Base-by-base conservation (phyloP, 164 flowering plant genomes). In the Saururus chinensis region DNA sequence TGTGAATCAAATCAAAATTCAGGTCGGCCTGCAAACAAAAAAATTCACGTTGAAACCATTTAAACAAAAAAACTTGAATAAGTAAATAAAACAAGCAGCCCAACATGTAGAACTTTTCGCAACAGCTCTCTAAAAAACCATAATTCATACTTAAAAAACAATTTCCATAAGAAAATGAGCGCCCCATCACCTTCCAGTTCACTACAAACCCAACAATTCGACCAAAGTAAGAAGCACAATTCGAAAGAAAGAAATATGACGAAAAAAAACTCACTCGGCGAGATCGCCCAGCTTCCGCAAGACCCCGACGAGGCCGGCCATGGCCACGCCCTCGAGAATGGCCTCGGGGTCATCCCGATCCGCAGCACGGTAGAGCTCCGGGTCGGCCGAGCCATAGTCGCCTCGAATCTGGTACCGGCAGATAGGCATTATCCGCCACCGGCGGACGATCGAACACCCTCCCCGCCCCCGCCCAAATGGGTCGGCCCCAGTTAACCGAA, bases 281-380 rank as follows among this genome's bases (percentile, higher is more conserved):
- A 95, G 86, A 80, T 95, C 99, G 4, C 99, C 99, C 53, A 95
- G 77, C 83, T 95, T 97, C 19, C 99, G 89, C 53, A 95, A 68
- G 54, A 95, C 76, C 35, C 99, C 99, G 22, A 91, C 92, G 24
- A 95, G 91, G 56, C 96, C 99, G 14, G 99, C 88, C 96, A 95
- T 88, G 74, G 99, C 95, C 41, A 95, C 93, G 25, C 92, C 99
- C 79, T 95, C 99, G 21, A 95, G 82, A 7, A 95, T 60, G 22
- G 96, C 96, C 59, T 95, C 97, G 20, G 99, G 96, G 72, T 95
- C 99, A 83, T 91, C 93, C 62, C 72, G 86, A 66, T 95, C 92
- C 20, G 95, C 88, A 5, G 86, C 73, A 66, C 73, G 69, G 74
- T 87, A 89, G 26, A 95, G 80, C 74, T 91, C 93, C 22, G 97